These are phyloP conservation scores for Pezicula carpinea DNA, from an alignment of 2,329 filamentous ascomycete species.

Conservation along the genomic window DNA sequence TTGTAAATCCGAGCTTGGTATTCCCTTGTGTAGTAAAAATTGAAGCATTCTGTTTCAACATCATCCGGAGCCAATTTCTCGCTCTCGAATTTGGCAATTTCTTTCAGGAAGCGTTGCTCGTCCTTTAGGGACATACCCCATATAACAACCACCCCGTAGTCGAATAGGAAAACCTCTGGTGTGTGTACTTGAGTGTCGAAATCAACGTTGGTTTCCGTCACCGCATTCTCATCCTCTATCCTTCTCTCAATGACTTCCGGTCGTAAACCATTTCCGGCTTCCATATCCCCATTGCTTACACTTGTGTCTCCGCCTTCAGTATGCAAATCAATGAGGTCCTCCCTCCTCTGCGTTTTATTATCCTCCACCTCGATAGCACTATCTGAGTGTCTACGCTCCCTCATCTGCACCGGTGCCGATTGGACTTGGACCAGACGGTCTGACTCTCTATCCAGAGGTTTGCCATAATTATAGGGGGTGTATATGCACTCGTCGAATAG, in stretches of 20 bases:
- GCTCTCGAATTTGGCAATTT: constrained; percentile 88
- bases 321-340: constrained; percentile 61
- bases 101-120: constrained; percentile 86
- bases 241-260: constrained; percentile 19
- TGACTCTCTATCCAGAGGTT: constrained; percentile 25
- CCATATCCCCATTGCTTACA: constrained; percentile 29
- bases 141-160: constrained; percentile 95
- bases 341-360: constrained; percentile 47
- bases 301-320: constrained; percentile 28
- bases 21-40: constrained; percentile 97
- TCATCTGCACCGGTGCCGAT: constrained; percentile 33
- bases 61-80: constrained; percentile 87
- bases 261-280: constrained; percentile 9
- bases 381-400: constrained; percentile 71
- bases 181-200: constrained; percentile 87
- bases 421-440: constrained; percentile 21
- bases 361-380: constrained; percentile 66
- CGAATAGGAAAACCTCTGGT: constrained; percentile 92
- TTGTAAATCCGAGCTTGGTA: constrained; percentile 99
- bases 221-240: constrained; percentile 34
- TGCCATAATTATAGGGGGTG: constrained; percentile 80
- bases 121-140: constrained; percentile 96
- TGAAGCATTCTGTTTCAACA: constrained; percentile 95
- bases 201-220: constrained; percentile 47
- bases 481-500: constrained; percentile 98